Conservation (phyloP, 73 alveolate species). For the Symbiodinium pilosum region DNA sequence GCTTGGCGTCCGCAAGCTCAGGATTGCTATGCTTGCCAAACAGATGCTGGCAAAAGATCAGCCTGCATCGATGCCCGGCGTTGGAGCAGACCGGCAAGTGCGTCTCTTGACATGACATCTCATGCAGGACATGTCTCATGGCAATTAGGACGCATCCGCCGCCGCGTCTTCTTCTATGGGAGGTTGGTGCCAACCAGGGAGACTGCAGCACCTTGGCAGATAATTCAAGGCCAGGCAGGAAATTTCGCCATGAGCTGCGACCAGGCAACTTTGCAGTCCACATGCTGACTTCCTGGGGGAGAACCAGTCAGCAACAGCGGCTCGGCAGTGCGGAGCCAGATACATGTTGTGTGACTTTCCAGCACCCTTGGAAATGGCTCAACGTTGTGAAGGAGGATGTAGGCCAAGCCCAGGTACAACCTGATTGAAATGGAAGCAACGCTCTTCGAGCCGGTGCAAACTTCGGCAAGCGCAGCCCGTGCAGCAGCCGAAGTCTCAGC, state of each 20-base stretch:
- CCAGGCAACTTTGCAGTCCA: background rate
- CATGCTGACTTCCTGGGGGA: constrained; percentile 22
- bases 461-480: background rate
- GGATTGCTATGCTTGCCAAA: background rate
- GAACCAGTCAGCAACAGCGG: background rate
- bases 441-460: constrained; percentile 41
- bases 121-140: too few species aligned
- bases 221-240: too few species aligned
- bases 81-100: too few species aligned
- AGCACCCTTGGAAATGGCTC: background rate
- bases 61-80: background rate
- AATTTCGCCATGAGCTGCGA: too few species aligned
- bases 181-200: constrained; percentile 82
- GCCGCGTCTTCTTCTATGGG: constrained; percentile 11
- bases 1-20: too few species aligned
- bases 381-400: too few species aligned
- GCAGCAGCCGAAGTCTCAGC: background rate
- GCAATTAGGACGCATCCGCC: too few species aligned
- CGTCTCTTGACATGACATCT: too few species aligned
- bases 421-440: background rate
- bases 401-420: background rate
- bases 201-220: constrained; percentile 60
- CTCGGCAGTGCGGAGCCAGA: background rate
- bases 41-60: background rate
- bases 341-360: background rate